Conservation (phyloP, 208 protist species). For the Leishmania amazonensis region DNA sequence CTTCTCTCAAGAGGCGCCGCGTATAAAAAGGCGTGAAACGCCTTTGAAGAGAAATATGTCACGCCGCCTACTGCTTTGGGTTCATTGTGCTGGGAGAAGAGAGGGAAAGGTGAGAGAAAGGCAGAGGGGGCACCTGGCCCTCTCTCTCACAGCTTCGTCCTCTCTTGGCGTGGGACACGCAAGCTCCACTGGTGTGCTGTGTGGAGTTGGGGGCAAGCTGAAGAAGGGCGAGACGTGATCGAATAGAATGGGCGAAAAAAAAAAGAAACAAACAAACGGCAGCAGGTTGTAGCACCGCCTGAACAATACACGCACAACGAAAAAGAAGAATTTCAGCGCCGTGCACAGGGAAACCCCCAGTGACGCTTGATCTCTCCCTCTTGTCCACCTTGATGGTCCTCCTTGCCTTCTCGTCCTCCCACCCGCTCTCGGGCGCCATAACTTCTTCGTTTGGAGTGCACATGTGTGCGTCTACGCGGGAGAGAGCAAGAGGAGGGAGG, state of each 20-base stretch:
- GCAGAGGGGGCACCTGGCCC: neutral
- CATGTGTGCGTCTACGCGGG: neutral
- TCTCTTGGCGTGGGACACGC: neutral
- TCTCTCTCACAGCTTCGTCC: neutral
- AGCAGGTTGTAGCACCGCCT: neutral
- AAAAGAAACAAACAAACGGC: neutral
- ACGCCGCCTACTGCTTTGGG: neutral
- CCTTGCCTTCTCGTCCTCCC: neutral
- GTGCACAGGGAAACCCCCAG: neutral
- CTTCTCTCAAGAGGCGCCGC: neutral
- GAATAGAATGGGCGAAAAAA: neutral
- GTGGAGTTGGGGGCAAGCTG: neutral
- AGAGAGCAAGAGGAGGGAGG: neutral
- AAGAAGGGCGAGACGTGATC: conserved; percentile 1
- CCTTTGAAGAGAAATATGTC: neutral
- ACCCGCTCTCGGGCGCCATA: neutral
- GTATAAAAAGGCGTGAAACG: neutral
- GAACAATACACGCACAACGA: neutral
- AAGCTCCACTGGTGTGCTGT: neutral
- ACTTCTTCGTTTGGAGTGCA: neutral
- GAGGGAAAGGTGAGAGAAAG: neutral
- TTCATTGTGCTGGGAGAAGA: neutral
- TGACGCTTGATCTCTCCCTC: neutral
- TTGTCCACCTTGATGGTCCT: neutral
- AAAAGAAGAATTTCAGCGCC: neutral